Base-by-base conservation (phyloP, 345 rosid species). In the Laguncularia racemosa region DNA sequence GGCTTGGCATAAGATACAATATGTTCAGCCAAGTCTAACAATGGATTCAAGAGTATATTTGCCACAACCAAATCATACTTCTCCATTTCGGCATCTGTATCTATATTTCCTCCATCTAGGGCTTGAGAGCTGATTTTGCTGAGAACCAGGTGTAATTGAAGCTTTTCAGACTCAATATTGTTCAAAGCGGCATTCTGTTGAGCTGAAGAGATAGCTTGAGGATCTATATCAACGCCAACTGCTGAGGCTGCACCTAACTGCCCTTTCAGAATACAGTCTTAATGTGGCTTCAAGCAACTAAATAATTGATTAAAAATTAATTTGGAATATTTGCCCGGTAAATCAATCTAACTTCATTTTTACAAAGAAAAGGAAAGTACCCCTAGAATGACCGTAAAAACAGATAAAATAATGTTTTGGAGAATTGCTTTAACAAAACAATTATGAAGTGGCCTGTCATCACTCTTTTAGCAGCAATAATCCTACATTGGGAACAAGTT, bases 181-280 rank as follows among this genome's bases (percentile, higher is more conserved):
- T 88, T 88, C 48, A 85, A 67, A 60, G 73, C 65, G 59, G 88
- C 89, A 67, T 91, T 91, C 28, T 78, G 80, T 46, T 46, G 62
- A 14, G 96, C 84, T 6, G 90, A 79, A 50, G 67, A 59, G 44
- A 88, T 75, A 52, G 95, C 85, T 44, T 65, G 73, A 19, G 84
- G 88, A 65, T 85, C 98, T 49, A 90, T 64, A 68, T 87, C 97
- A 49, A 84, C 38, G 56, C 95, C 98, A 56, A 70, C 81, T 20
- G 95, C 76, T 23, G 58, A 63, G 50, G 80, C 77, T 64, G 91
- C 89, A 58, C 96, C 97, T 53, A 85, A 84, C 98, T 88, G 77
- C 48, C 61, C 58, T 40, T 18, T 14, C 8, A 8, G 15, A 17
- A 9, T 52, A 20, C 45, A 61, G 20, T 28, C 23, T 14, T 28